These are phyloP conservation scores for Cryptosporidium felis DNA, from an alignment of 169 alveolate species.

Conservation along the genomic window DNA sequence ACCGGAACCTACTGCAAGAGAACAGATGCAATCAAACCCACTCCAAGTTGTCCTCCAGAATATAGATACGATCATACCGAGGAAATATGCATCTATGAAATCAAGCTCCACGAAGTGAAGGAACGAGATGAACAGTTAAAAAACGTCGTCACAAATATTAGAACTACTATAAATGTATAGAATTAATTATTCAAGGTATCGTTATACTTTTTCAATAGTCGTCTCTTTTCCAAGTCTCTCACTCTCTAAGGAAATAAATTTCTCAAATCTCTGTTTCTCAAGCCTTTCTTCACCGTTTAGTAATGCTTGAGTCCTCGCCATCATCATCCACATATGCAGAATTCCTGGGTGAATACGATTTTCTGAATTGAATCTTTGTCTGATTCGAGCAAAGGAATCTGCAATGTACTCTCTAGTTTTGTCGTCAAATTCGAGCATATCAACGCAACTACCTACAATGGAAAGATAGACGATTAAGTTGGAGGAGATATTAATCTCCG, in stretches of 20 bases:
- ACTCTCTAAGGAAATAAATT: slow-evolving; percentile 1
- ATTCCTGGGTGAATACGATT: not conserved
- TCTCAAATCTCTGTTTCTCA: not conserved
- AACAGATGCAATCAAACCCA: slow-evolving; percentile 23
- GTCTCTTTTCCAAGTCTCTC: slow-evolving; percentile 17
- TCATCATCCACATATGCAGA: slow-evolving; percentile 34
- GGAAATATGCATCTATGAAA: slow-evolving; percentile 44
- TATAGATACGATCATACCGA: slow-evolving; percentile 48
- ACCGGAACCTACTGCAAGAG: slow-evolving; percentile 51
- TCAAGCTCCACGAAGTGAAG: slow-evolving; percentile 50
- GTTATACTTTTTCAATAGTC: slow-evolving; percentile 8
- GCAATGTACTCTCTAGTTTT: slow-evolving; percentile 8
- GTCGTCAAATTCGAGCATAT: slow-evolving; percentile 10
- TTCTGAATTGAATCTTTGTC: not conserved
- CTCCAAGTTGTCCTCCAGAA: slow-evolving; percentile 71
- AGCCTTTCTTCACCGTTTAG: slow-evolving; percentile 49
- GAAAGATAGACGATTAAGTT: slow-evolving; percentile 7
- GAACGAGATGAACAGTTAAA: slow-evolving; percentile 19
- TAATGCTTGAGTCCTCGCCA: slow-evolving; percentile 36
- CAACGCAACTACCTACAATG: slow-evolving; percentile 51
- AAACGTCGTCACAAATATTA: slow-evolving; percentile 1
- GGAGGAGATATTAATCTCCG: not conserved
- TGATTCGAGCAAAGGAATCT: slow-evolving; percentile 9
- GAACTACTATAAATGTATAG: slow-evolving; percentile 10
- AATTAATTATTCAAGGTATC: slow-evolving; percentile 17